Percentiles rank a stretch among this genome's conserved stretches.
Evolutionary conservation across 164 flowering plant genomes (phyloP).

Genomic region (Vitis rupestris): DNA sequence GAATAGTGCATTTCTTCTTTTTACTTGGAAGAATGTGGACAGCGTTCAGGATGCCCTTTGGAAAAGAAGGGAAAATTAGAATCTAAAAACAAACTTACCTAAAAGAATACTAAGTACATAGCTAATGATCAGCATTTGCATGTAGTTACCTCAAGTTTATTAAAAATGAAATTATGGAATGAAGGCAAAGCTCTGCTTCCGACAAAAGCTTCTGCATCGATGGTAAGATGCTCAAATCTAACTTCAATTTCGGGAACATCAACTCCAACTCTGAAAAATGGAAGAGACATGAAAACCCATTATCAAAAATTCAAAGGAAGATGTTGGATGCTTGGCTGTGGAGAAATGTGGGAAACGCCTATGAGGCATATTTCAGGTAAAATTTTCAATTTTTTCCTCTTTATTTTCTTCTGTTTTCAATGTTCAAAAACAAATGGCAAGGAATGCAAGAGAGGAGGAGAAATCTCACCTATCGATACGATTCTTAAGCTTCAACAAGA

Average conservation of each 20-base stretch:
- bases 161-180: conserved; percentile 30
- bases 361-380: too few relatives aligned
- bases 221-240: conserved; percentile 39
- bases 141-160: conserved; percentile 35
- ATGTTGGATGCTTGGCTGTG: too few relatives aligned
- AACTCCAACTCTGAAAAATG: conserved; percentile 41
- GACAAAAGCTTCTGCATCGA: conserved; percentile 40
- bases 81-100: background rate
- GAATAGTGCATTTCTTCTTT: conserved; percentile 38
- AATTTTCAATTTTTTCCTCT: too few relatives aligned
- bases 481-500: conserved; percentile 48
- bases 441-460: background rate
- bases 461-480: conserved; percentile 38
- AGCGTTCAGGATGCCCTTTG: conserved; percentile 27
- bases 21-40: conserved; percentile 40
- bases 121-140: background rate
- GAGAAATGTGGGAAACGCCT: too few relatives aligned
- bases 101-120: background rate
- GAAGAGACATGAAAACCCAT: background rate
- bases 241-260: conserved; percentile 46
- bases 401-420: background rate
- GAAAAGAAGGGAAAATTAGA: background rate
- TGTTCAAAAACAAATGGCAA: background rate
- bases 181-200: conserved; percentile 55
- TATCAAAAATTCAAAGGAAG: background rate